Evolutionary conservation across 176 grass and related monocot species (phyloP).

Genomic region (Carex kokanica): DNA sequence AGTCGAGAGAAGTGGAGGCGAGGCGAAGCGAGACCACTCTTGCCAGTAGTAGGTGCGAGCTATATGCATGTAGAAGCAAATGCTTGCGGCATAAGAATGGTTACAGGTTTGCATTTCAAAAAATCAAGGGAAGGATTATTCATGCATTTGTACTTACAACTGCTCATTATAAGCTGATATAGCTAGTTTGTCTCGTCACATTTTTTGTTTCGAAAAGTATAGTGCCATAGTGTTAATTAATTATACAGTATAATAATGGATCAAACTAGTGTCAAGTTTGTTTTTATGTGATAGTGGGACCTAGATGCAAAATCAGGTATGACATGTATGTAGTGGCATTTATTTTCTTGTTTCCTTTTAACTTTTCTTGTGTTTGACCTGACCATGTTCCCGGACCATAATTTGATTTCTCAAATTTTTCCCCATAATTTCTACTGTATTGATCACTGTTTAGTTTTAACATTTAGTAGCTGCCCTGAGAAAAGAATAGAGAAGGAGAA

Average conservation of each 20-base stretch:
- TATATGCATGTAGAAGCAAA: conserved; percentile 19
- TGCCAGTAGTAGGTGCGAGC: background rate
- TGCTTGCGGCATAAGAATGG: conserved; percentile 13
- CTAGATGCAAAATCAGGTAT: background rate
- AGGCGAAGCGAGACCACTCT: background rate
- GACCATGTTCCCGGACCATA: background rate
- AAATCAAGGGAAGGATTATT: background rate
- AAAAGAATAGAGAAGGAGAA: too few relatives aligned
- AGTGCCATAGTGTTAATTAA: background rate
- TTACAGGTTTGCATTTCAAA: conserved; percentile 11
- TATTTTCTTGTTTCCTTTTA: background rate
- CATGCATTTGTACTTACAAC: conserved; percentile 21
- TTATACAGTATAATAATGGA: background rate
- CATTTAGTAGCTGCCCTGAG: background rate
- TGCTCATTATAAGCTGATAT: background rate
- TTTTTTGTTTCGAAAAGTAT: background rate
- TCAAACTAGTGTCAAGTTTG: background rate
- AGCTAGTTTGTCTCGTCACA: background rate
- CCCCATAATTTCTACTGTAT: background rate
- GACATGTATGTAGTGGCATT: background rate
- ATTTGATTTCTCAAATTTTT: background rate
- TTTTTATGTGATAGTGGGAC: background rate
- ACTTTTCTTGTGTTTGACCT: background rate
- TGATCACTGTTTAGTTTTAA: background rate
- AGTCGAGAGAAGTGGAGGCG: background rate